Conservation (phyloP, 345 rosid genomes). For the Erucastrum elatum region DNA sequence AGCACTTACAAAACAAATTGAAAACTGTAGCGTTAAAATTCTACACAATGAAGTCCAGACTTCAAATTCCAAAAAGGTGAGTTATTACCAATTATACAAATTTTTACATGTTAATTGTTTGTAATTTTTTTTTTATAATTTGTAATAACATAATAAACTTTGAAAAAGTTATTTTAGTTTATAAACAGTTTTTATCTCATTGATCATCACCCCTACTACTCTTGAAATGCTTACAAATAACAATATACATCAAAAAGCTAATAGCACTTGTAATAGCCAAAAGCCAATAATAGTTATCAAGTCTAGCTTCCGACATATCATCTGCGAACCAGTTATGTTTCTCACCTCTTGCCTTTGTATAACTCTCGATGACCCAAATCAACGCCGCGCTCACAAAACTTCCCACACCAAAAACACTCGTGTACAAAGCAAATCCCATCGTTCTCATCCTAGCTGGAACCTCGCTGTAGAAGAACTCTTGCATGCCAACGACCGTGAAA, state of each 20-base stretch:
- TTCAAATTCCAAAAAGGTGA: too few relatives aligned
- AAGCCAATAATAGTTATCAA: constrained; percentile 82
- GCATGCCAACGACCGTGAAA: constrained; percentile 96
- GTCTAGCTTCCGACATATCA: constrained; percentile 79
- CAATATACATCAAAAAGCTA: constrained; percentile 58
- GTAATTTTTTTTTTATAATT: too few relatives aligned
- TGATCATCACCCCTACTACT: constrained; percentile 44
- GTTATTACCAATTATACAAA: too few relatives aligned
- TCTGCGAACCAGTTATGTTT: constrained; percentile 75
- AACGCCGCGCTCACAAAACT: constrained; percentile 77
- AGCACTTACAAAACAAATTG: neutral
- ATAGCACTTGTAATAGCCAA: constrained; percentile 55
- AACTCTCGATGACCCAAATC: constrained; percentile 57
- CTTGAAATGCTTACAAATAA: constrained; percentile 55
- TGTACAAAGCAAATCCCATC: constrained; percentile 86
- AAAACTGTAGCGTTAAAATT: too few relatives aligned
- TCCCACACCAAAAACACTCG: constrained; percentile 92
- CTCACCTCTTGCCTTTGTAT: constrained; percentile 41
- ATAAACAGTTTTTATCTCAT: constrained; percentile 20
- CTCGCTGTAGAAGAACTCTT: constrained; percentile 89
- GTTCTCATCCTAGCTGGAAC: constrained; percentile 86
- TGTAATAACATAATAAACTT: too few relatives aligned
- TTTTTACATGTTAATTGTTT: too few relatives aligned
- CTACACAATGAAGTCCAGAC: neutral
- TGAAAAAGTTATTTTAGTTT: neutral